Evolutionary conservation across 2,329 filamentous ascomycete species (phyloP).

Genomic region (Zasmidium angulare): DNA sequence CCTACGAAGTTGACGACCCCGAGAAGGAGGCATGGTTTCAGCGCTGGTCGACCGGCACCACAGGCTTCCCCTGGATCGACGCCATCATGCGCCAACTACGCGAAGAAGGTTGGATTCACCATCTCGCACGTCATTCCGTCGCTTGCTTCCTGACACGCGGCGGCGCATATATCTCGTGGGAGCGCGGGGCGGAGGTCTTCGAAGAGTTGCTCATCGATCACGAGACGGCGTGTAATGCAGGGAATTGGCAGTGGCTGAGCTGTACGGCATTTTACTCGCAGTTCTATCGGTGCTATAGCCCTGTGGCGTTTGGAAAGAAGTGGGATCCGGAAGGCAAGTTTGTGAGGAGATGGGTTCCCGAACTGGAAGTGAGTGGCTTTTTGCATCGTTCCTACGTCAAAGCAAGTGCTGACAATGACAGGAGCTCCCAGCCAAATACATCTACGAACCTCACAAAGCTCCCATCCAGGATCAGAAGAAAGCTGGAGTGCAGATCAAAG

Average conservation of each 20-base stretch:
- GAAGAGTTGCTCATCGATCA: conserved; percentile 75
- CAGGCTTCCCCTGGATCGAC: conserved; percentile 79
- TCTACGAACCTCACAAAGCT: conserved; percentile 79
- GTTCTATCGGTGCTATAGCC: conserved; percentile 68
- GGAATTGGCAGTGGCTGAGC: conserved; percentile 77
- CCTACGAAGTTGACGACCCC: conserved; percentile 63
- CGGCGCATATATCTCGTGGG: conserved; percentile 77
- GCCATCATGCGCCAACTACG: conserved; percentile 74
- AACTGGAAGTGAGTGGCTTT: conserved; percentile 20
- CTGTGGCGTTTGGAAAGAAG: conserved; percentile 70
- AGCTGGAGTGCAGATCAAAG: conserved; percentile 63
- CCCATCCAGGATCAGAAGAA: conserved; percentile 66
- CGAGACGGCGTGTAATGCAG: conserved; percentile 69
- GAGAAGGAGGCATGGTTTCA: conserved; percentile 65
- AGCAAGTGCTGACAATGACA: too few species aligned
- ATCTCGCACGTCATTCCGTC: conserved; percentile 73
- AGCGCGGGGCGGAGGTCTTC: conserved; percentile 75
- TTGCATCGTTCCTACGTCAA: too few species aligned
- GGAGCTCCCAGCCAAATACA: conserved; percentile 64
- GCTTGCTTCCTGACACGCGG: conserved; percentile 79
- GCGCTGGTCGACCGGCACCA: conserved; percentile 67
- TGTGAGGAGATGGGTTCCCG: conserved; percentile 63
- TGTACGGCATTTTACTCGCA: conserved; percentile 75
- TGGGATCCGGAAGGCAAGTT: conserved; percentile 70
- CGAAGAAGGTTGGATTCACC: conserved; percentile 75